phyloP scores from a whole-genome alignment of 495 filamentous ascomycete genomes.

The Penicillium manginii region DNA sequence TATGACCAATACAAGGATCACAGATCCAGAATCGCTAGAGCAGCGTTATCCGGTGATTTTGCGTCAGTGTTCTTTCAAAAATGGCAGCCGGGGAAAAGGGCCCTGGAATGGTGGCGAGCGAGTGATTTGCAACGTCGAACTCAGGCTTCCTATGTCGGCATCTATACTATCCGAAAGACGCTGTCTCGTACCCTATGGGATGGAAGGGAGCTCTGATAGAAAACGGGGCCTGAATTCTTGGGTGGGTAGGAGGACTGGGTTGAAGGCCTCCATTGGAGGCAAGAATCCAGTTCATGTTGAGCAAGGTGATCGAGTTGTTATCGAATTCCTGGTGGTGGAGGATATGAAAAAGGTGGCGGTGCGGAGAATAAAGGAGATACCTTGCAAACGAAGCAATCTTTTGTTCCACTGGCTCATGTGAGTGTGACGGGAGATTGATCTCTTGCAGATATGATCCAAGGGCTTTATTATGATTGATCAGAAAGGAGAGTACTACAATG shows the following conservation, averaged over 20 bases:
- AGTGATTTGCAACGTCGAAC: slow-evolving; percentile 34
- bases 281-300: slow-evolving; percentile 86
- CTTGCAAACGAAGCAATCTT: slow-evolving; percentile 7
- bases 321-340: slow-evolving; percentile 53
- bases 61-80: slow-evolving; percentile 76
- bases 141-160: slow-evolving; percentile 64
- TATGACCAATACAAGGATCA: slow-evolving; percentile 97
- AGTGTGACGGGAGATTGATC: slow-evolving; percentile 13
- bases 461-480: no score
- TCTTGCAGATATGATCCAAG: slow-evolving; percentile 13
- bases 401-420: slow-evolving; percentile 15
- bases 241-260: slow-evolving; percentile 51
- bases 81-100: slow-evolving; percentile 59
- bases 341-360: slow-evolving; percentile 32
- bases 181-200: slow-evolving; percentile 82
- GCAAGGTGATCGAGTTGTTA: slow-evolving; percentile 77
- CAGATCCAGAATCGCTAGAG: slow-evolving; percentile 90
- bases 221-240: slow-evolving; percentile 26
- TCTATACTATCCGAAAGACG: slow-evolving; percentile 82
- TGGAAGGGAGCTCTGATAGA: slow-evolving; percentile 77
- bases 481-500: not conserved
- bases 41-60: slow-evolving; percentile 87
- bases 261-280: slow-evolving; percentile 64
- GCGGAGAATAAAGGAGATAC: slow-evolving; percentile 4
- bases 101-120: slow-evolving; percentile 40